Evolutionary conservation across 345 rosid species (phyloP), one percentile per base, ranked within the genome.

Genomic region (Euphorbia pulcherrima): DNA sequence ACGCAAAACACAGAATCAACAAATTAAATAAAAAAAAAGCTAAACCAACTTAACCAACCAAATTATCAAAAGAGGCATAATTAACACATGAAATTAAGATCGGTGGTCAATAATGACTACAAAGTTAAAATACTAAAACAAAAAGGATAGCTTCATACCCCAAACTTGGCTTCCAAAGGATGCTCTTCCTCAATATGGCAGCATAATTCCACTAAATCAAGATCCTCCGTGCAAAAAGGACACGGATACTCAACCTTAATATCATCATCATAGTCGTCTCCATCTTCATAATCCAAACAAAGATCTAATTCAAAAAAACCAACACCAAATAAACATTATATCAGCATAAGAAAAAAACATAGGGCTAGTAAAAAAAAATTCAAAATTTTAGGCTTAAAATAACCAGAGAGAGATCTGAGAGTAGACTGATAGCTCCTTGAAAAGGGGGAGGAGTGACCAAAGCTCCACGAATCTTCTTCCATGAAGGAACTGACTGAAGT

Each of bases 131-230:
- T 16, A 56, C 4, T 10, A 52, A 28, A 52, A 39, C 4, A 29
- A 46, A 24, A 21, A 23, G 24, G 6, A 21, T 14, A 65, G 5
- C 17, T 20, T 18, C 12, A 53, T 65, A 75, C 79, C 79, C 67
- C 74, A 2, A 68, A 21, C 20, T 65, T 57, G 9, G 64, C 51
- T 65, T 75, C 79, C 3, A 35, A 53, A 40, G 46, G 57, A 70
- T 75, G 79, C 14, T 75, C 74, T 8, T 70, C 74, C 0, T 70
- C 74, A 26, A 75, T 66, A 60, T 75, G 79, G 57, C n/a, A 16
- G 56, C 79, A 75, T 67, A 75, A 44, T 6, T 75, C 79, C 53
- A 75, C 68, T 51, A 75, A 75, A 75, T 75, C 79, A 53, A 60
- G 71, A 60, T 75, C 74, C 28, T 60, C 72, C 1, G 33, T 8